Percentiles rank a stretch among this genome's conserved stretches.
phyloP scores from a whole-genome alignment of 2,329 filamentous ascomycete species.

The Xylaria sp. region DNA sequence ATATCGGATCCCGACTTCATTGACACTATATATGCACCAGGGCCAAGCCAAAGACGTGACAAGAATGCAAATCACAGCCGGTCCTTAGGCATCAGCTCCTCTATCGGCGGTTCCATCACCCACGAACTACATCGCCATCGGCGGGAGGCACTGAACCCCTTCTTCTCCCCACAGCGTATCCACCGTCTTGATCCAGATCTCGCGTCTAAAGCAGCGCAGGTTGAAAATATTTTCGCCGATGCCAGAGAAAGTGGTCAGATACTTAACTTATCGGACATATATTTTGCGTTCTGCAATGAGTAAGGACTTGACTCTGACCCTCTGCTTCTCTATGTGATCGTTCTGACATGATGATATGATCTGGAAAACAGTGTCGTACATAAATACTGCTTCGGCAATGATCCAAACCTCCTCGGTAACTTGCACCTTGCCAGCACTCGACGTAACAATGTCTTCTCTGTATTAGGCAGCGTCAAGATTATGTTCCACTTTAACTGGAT shows the following conservation, averaged over 20 bases:
- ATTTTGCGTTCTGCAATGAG: slow-evolving; percentile 33
- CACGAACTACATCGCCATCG: slow-evolving; percentile 26
- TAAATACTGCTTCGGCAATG: slow-evolving; percentile 47
- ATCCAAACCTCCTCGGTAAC: slow-evolving; percentile 42
- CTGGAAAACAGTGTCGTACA: slow-evolving; percentile 43
- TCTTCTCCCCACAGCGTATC: slow-evolving; percentile 30
- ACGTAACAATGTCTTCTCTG: slow-evolving; percentile 45
- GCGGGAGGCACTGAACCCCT: slow-evolving; percentile 30
- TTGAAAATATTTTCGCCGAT: slow-evolving; percentile 17
- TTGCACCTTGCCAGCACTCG: slow-evolving; percentile 41
- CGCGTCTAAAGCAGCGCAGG: slow-evolving; percentile 15
- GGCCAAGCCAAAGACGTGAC: slow-evolving; percentile 23
- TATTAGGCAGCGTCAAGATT: slow-evolving; percentile 47
- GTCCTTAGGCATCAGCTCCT: slow-evolving; percentile 17
- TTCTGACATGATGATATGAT: slow-evolving; percentile 4
- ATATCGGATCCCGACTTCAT: slow-evolving; percentile 30
- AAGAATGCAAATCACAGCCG: slow-evolving; percentile 16
- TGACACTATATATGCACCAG: slow-evolving; percentile 26
- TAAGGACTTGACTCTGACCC: slow-evolving; percentile 9
- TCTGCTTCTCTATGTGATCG: not conserved
- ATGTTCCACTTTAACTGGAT: slow-evolving; percentile 47
- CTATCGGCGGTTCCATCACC: slow-evolving; percentile 16
- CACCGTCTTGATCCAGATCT: slow-evolving; percentile 25
- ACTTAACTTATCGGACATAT: slow-evolving; percentile 25
- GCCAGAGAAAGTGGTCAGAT: slow-evolving; percentile 21